Base-by-base conservation (phyloP, 257 asterid genomes). In the Nicotiana benthamiana region DNA sequence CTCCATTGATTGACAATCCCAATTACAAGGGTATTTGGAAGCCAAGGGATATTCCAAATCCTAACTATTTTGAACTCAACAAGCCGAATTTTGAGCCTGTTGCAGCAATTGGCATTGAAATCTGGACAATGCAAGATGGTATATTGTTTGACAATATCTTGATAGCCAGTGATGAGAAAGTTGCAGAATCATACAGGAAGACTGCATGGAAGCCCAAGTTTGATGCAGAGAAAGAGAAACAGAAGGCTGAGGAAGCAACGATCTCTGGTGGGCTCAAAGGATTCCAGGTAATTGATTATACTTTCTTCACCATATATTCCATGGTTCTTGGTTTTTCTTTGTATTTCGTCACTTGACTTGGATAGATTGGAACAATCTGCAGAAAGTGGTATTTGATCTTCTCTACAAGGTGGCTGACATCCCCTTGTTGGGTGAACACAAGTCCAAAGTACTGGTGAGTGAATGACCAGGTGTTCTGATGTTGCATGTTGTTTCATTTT, bases 101-200 rank as follows among this genome's bases (percentile, higher is more conserved):
- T 82, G 97, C 99, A 18, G 99, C 99, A 43, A 68, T 94, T 80
- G 99, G 99, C 18, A 91, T 96, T 83, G 99, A 96, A 87, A 94
- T 96, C 56, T 96, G 98, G 99, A 94, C 98, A 32, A 94, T 94
- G 99, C 98, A 94, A 79, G 98, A 92, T 76, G 97, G 99, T 20
- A 89, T 95, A 46, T 80, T 93, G 83, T 95, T 95, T 27, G 99
- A 95, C 87, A 95, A 92, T 80, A 79, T 95, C 83, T 53, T 95
- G 89, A 90, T 95, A 24, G 86, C 97, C 17, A 82, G 90, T 5
- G 87, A 84, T 59, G 99, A 95, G 77, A 85, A 82, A 66, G 91
- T 80, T 16, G 99, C 98, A 17, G 96, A 91, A 82, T 85, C 89
- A 30, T 87, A 87, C 88, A 84, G 97, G 32, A 79, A 83, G 60